A percentile compares a stretch with the other conserved stretches of the same genome.
phyloP scores from a whole-genome alignment of 805 yeast genomes.

The Pichia californica region DNA sequence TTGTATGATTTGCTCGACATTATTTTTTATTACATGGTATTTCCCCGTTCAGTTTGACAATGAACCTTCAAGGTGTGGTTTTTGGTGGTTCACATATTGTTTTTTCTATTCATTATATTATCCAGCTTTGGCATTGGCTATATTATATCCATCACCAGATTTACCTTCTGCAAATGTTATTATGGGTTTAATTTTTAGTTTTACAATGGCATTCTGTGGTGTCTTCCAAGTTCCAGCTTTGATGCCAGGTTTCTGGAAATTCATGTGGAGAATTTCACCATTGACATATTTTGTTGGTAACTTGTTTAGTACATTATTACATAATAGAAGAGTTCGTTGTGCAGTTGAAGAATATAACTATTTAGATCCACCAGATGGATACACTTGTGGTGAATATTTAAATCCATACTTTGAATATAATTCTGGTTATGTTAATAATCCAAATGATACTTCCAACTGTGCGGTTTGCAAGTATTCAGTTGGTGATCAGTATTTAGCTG shows the following conservation, averaged over 20 bases:
- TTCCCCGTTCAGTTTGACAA: slow-evolving; percentile 32
- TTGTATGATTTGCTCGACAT: slow-evolving; percentile 40
- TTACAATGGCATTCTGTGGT: slow-evolving; percentile 63
- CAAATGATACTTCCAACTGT: slow-evolving; percentile 42
- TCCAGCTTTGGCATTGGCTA: slow-evolving; percentile 46
- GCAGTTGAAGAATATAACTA: slow-evolving; percentile 40
- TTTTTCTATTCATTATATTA: slow-evolving; percentile 40
- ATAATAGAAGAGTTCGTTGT: slow-evolving; percentile 48
- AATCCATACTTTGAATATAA: slow-evolving; percentile 29
- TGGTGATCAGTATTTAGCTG: slow-evolving; percentile 42
- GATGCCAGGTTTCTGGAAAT: slow-evolving; percentile 81
- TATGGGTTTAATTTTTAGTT: slow-evolving; percentile 47
- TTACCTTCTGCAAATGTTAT: slow-evolving; percentile 61
- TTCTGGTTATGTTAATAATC: slow-evolving; percentile 54
- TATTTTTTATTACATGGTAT: slow-evolving; percentile 38
- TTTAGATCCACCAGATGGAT: slow-evolving; percentile 50
- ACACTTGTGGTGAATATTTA: slow-evolving; percentile 58
- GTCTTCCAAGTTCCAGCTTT: slow-evolving; percentile 48
- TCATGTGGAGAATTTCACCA: slow-evolving; percentile 72
- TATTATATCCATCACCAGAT: slow-evolving; percentile 56
- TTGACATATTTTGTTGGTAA: slow-evolving; percentile 60
- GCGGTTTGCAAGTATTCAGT: slow-evolving; percentile 40
- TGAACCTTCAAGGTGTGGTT: slow-evolving; percentile 38
- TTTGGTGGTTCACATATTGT: slow-evolving; percentile 33
- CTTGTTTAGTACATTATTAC: slow-evolving; percentile 43